phyloP scores from a whole-genome alignment of 495 filamentous ascomycete genomes.

The Collariella sp. region DNA sequence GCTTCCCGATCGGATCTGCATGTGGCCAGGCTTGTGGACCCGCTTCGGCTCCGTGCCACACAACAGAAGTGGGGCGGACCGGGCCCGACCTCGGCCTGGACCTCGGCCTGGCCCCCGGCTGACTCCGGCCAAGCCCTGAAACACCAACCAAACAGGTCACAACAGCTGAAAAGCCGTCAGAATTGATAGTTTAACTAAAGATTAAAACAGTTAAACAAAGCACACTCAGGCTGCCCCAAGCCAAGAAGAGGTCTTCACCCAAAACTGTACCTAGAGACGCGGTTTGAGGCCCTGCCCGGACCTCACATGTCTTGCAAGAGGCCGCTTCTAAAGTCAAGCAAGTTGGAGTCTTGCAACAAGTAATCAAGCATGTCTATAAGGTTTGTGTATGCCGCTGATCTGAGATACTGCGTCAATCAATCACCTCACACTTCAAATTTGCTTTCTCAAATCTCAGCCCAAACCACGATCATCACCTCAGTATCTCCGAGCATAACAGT shows the following conservation, averaged over 20 bases:
- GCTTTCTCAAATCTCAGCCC: background rate
- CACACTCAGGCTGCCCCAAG: background rate
- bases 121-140: constrained; percentile 6
- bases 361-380: constrained; percentile 13
- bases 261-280: constrained; percentile 1
- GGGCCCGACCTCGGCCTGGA: constrained; percentile 1
- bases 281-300: background rate
- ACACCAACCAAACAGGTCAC: constrained; percentile 5
- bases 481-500: background rate
- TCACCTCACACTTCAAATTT: constrained; percentile 2
- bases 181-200: background rate
- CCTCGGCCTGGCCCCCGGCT: background rate
- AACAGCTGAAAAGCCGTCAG: background rate
- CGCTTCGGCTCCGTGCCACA: constrained; percentile 3
- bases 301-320: background rate
- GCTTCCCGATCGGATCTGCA: background rate
- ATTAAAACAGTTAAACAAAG: background rate
- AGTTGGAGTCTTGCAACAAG: constrained; percentile 3
- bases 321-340: background rate
- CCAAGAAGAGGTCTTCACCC: background rate
- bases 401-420: constrained; percentile 1
- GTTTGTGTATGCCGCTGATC: background rate
- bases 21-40: background rate
- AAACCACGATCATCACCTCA: constrained; percentile 1
- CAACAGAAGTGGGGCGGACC: constrained; percentile 3